These are phyloP conservation scores for Theobroma grandiflorum DNA, from an alignment of 441 rosid genomes.

Conservation along the genomic window DNA sequence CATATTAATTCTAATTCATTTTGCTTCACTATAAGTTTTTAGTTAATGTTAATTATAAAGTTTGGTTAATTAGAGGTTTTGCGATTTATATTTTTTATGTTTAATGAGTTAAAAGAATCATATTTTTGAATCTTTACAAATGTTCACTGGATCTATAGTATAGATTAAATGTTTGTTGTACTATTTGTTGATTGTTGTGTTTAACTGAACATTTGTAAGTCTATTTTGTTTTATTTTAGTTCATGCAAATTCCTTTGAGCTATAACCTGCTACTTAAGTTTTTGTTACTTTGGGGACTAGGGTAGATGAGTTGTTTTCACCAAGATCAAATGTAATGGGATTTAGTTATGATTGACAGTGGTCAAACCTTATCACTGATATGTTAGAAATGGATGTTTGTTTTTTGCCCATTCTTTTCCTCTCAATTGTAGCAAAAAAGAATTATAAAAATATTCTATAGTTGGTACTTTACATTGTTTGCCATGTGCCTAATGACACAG, in stretches of 20 bases:
- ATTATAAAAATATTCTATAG: background rate
- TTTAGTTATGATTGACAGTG: background rate
- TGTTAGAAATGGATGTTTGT: slow-evolving; percentile 17
- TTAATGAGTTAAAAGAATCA: background rate
- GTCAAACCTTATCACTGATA: background rate
- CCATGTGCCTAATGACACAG: background rate
- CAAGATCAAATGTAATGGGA: background rate
- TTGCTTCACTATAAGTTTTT: background rate
- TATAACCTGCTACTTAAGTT: background rate
- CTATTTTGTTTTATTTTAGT: background rate
- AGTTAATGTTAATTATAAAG: background rate
- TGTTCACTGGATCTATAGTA: background rate
- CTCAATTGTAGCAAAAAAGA: slow-evolving; percentile 10
- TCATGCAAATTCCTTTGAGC: slow-evolving; percentile 11
- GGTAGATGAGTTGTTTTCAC: background rate
- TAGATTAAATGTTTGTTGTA: background rate
- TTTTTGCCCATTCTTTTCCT: slow-evolving; percentile 15
- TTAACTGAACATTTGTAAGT: background rate
- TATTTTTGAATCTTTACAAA: background rate
- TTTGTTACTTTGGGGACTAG: background rate
- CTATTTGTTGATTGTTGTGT: background rate
- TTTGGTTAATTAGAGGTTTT: background rate
- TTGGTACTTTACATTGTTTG: background rate
- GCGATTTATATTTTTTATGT: background rate
- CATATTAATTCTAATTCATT: background rate